Percentiles rank a stretch among this genome's conserved stretches.
Evolutionary conservation across 768 basidiomycete species (phyloP).

Genomic region (Boletellus sp.): DNA sequence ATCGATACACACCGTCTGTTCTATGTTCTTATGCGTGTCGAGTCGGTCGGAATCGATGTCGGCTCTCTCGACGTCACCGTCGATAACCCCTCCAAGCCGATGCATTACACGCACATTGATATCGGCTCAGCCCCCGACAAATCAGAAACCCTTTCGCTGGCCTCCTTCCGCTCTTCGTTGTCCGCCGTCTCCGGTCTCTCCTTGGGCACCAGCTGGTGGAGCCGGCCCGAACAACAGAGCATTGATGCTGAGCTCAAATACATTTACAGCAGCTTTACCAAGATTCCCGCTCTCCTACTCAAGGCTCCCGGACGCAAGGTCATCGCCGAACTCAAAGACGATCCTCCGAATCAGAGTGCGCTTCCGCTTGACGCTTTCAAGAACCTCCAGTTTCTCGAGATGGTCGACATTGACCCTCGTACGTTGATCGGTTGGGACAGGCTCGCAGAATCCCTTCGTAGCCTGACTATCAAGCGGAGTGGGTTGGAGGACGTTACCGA

Average conservation of each 20-base stretch:
- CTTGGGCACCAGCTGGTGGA: constrained; percentile 73
- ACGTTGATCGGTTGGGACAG: constrained; percentile 80
- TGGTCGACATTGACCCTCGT: constrained; percentile 79
- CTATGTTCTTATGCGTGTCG: constrained; percentile 84
- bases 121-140: constrained; percentile 49
- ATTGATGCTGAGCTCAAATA: constrained; percentile 78
- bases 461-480: constrained; percentile 72
- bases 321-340: constrained; percentile 65
- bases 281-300: constrained; percentile 74
- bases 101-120: constrained; percentile 62
- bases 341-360: constrained; percentile 69
- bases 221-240: constrained; percentile 49
- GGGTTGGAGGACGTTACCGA: constrained; percentile 80
- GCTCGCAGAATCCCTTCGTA: constrained; percentile 63
- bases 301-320: constrained; percentile 59
- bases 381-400: constrained; percentile 73
- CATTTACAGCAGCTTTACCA: constrained; percentile 87
- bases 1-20: constrained; percentile 82
- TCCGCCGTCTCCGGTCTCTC: constrained; percentile 76
- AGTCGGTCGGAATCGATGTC: constrained; percentile 71
- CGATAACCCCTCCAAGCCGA: constrained; percentile 69
- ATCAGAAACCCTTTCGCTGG: constrained; percentile 69
- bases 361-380: constrained; percentile 83
- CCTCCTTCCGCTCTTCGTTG: constrained; percentile 72
- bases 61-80: constrained; percentile 79